Base-by-base conservation (phyloP, 306 rosid species). In the Astragalus glycyphyllos region DNA sequence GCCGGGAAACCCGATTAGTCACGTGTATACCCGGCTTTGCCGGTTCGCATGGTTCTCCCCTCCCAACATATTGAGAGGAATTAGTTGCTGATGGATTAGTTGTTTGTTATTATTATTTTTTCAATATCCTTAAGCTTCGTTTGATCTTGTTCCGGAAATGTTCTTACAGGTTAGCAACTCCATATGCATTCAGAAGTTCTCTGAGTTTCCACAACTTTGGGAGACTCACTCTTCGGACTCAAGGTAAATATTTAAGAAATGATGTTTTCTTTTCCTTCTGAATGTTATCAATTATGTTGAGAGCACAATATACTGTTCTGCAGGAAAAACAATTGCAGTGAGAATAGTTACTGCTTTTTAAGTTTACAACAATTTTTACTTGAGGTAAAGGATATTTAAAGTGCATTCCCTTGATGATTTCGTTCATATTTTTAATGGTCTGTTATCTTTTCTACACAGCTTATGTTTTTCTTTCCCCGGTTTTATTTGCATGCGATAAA, bases 171-270 rank as follows among this genome's bases (percentile, higher is more conserved):
- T 89, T 68, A 84, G n/a, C 67, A 95, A 73, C 76, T 0, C 53
- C 35, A 91, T 91, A 70, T 91, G 99, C 71, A 3, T 91, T 1
- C 96, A 95, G 85, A 89, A 83, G 68, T 94, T 94, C 44, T 17
- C 92, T 8, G 86, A 87, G 40, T 81, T 86, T 71, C 89, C 91
- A 2, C 99, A 94, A 72, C 97, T 91, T n/a, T 10, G 99, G 99
- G 80, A 86, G 99, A 77, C 91, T 94, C 71, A 94, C 99, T 53
- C 97, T 94, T 73, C 99, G 99, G n/a, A 89, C 96, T 32, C 97
- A 95, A 85, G 99, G 99, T 95, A 68, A 40, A 44, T 64, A 11
- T 10, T 73, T 45, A 14, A 77, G 51, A 49, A 46, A 69, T 37
- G 64, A 17, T 58, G 14, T 38, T 41, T 61, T 42, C 0, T 20